These are phyloP conservation scores for Hypoxylon sp. DNA, from an alignment of 2,329 filamentous ascomycete genomes.

Conservation along the genomic window DNA sequence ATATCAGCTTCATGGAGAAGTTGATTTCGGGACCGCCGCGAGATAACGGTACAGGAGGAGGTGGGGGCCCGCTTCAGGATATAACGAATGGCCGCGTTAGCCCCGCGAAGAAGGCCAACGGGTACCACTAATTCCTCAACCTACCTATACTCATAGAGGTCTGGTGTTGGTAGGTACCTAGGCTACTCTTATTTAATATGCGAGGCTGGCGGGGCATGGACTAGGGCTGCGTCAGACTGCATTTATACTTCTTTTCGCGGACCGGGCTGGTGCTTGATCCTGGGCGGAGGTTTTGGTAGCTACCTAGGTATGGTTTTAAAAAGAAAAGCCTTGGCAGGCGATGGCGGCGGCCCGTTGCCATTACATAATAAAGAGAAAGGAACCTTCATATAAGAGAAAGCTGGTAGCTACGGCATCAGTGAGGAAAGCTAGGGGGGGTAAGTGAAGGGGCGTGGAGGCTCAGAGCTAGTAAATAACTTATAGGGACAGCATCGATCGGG, in stretches of 20 bases:
- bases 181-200: conserved; percentile 16
- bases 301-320: conserved; percentile 19
- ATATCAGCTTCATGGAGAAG: conserved; percentile 96
- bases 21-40: conserved; percentile 66
- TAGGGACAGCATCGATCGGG: conserved; percentile 32
- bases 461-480: conserved; percentile 29
- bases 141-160: neutral
- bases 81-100: conserved; percentile 53
- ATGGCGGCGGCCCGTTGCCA: conserved; percentile 12
- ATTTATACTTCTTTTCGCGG: conserved; percentile 27
- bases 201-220: conserved; percentile 2
- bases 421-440: conserved; percentile 1
- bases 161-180: neutral
- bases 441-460: neutral
- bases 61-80: conserved; percentile 51
- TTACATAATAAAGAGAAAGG: conserved; percentile 12
- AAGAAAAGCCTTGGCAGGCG: conserved; percentile 17
- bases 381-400: neutral
- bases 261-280: conserved; percentile 5
- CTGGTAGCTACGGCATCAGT: conserved; percentile 3
- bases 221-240: conserved; percentile 23
- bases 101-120: conserved; percentile 50
- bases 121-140: conserved; percentile 26
- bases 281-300: conserved; percentile 7
- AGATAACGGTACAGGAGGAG: neutral